Evolutionary conservation across 108 stramenopile genomes (phyloP), one percentile per base, ranked within the genome.

Genomic region (Skeletonema marinoi): DNA sequence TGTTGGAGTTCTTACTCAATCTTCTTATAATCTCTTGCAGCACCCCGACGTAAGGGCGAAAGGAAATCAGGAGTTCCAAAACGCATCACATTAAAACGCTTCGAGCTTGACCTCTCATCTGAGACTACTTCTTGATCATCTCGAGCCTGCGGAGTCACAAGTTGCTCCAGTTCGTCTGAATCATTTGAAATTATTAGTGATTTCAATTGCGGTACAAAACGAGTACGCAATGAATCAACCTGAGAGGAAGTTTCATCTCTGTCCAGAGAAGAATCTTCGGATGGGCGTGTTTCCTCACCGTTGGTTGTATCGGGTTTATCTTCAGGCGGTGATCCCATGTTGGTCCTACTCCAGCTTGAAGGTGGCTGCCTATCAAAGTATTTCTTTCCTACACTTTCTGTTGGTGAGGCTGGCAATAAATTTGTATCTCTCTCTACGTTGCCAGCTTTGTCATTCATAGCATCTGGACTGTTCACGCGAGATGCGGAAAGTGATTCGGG

Each of bases 21-120:
- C 46, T 48, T 48, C 46, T 48, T 48, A n/a, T 48, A 48, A n/a
- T 14, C 13, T 48, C 46, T 48, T 48, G 46, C 46, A n/a, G 46
- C 2, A 48, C n/a, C 46, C 3, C 11, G 0, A 4, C 46, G 46
- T n/a, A 48, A 48, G 13, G 60, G 60, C 4, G 60, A 62, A 36
- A 62, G 60, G 60, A 62, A 62, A 62, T 62, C 60, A 4, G 60
- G 60, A 14, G 60, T 21, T 32, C 60, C 35, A 4, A 62, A 36
- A 11, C 19, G n/a, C 60, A 48, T 14, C 12, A n/a, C 46, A 48
- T 48, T 48, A n/a, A 48, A 48, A 3, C 13, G 46, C n/a, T 48
- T 48, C 4, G 46, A 14, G 46, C 4, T 48, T 48, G 46, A 48
- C 16, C 46, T 48, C 46, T 48, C 46, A 14, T n/a, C 46, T 48